Percentiles rank a stretch among this genome's conserved stretches.
Evolutionary conservation across 176 grass and related monocot genomes (phyloP).

Genomic region (Luzula sylvatica): DNA sequence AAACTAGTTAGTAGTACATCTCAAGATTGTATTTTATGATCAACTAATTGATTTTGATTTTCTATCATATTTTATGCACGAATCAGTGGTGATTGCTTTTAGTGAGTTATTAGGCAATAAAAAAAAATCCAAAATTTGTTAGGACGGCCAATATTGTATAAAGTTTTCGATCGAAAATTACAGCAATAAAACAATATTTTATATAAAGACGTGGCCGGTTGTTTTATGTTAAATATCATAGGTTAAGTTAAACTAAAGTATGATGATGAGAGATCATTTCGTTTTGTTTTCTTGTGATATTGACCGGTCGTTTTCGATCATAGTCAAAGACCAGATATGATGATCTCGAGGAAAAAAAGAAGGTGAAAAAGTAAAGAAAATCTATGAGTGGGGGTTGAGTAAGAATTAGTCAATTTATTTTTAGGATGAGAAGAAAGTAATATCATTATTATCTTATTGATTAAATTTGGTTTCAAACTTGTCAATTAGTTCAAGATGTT

Average conservation of each 20-base stretch:
- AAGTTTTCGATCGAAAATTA: too few relatives aligned
- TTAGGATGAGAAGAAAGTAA: slow-evolving; percentile 1
- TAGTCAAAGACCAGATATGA: slow-evolving; percentile 25
- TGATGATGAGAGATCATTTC: not conserved
- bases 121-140: too few relatives aligned
- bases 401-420: slow-evolving; percentile 21
- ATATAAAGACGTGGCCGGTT: too few relatives aligned
- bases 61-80: too few relatives aligned
- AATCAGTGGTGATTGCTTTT: too few relatives aligned
- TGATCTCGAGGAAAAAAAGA: not conserved
- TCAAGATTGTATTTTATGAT: too few relatives aligned
- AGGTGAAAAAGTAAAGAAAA: not conserved
- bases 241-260: not conserved
- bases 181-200: too few relatives aligned
- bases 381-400: slow-evolving; percentile 23
- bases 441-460: slow-evolving; percentile 11
- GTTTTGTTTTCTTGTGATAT: not conserved
- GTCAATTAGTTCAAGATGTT: slow-evolving; percentile 16
- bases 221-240: too few relatives aligned
- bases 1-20: too few relatives aligned
- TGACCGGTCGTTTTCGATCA: not conserved
- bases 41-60: too few relatives aligned
- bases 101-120: too few relatives aligned
- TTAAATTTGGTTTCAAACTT: slow-evolving; percentile 6
- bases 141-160: too few relatives aligned